These are phyloP conservation scores for Floccularia luteovirens DNA, from an alignment of 768 basidiomycete genomes.

Conservation along the genomic window DNA sequence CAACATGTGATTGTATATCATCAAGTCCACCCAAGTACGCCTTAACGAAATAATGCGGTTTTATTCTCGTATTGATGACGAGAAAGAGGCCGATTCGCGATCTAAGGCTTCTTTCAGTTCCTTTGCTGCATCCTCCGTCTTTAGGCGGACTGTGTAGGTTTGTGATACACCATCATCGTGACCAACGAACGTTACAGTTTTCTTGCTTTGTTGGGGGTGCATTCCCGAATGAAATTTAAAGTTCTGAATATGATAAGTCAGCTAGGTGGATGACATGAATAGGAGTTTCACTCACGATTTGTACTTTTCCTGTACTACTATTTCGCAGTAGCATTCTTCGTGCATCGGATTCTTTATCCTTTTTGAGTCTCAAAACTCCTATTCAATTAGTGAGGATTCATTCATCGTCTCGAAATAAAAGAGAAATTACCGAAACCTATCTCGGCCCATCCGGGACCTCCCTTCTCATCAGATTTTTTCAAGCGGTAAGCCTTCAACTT, in stretches of 20 bases:
- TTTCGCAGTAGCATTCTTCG: constrained; percentile 66
- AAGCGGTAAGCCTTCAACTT: constrained; percentile 60
- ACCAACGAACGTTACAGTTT: constrained; percentile 57
- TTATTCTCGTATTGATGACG: too few species aligned
- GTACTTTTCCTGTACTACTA: constrained; percentile 67
- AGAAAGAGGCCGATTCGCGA: constrained; percentile 51
- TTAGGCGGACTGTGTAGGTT: constrained; percentile 56
- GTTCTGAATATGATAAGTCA: constrained; percentile 39
- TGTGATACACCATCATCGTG: constrained; percentile 53
- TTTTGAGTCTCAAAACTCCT: constrained; percentile 71
- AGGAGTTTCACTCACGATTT: constrained; percentile 42
- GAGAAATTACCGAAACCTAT: constrained; percentile 52
- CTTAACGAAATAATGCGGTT: too few species aligned
- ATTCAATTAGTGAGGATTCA: background rate
- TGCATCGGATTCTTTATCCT: constrained; percentile 51
- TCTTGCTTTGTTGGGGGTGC: constrained; percentile 43
- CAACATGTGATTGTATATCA: too few species aligned
- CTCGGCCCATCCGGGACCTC: constrained; percentile 50
- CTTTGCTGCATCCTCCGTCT: constrained; percentile 48
- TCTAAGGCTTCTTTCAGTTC: constrained; percentile 55
- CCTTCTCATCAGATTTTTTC: constrained; percentile 35
- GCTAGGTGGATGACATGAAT: background rate
- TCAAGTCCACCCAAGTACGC: too few species aligned
- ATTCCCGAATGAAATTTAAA: constrained; percentile 60
- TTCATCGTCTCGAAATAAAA: background rate